Evolutionary conservation across 345 rosid species (phyloP).

Genomic region (Eucalyptus urophylla): DNA sequence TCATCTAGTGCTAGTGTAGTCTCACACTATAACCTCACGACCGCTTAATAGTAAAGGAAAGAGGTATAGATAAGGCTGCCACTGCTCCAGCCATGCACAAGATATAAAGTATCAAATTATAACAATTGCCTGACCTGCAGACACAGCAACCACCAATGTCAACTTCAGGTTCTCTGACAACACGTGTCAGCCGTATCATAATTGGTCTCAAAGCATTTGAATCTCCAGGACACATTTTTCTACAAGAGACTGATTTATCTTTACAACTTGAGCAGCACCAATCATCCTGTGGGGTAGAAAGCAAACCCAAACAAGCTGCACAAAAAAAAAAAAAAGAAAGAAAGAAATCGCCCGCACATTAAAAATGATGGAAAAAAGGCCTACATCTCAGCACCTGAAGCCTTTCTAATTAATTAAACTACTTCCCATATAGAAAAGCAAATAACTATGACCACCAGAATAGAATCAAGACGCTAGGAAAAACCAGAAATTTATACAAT

Average conservation of each 20-base stretch:
- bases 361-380: not conserved
- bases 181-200: slow-evolving; percentile 47
- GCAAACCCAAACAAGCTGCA: slow-evolving; percentile 82
- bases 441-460: not conserved
- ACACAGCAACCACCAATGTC: slow-evolving; percentile 90
- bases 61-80: not conserved
- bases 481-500: not conserved
- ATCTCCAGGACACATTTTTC: slow-evolving; percentile 23
- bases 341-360: not conserved
- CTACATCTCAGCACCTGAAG: not conserved
- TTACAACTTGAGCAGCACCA: slow-evolving; percentile 81
- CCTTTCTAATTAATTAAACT: not conserved
- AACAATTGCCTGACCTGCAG: slow-evolving; percentile 52
- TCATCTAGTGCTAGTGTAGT: not conserved
- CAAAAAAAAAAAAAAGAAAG: not conserved
- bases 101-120: not conserved
- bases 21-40: not conserved
- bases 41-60: not conserved
- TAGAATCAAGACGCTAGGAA: not conserved
- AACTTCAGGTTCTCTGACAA: slow-evolving; percentile 60
- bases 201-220: slow-evolving; percentile 32
- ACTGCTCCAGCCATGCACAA: not conserved
- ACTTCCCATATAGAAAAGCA: not conserved
- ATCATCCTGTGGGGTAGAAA: slow-evolving; percentile 45
- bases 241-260: slow-evolving; percentile 27